These are phyloP conservation scores for Pythium brachiatum DNA, from an alignment of 352 stramenopile genomes.

Conservation along the genomic window DNA sequence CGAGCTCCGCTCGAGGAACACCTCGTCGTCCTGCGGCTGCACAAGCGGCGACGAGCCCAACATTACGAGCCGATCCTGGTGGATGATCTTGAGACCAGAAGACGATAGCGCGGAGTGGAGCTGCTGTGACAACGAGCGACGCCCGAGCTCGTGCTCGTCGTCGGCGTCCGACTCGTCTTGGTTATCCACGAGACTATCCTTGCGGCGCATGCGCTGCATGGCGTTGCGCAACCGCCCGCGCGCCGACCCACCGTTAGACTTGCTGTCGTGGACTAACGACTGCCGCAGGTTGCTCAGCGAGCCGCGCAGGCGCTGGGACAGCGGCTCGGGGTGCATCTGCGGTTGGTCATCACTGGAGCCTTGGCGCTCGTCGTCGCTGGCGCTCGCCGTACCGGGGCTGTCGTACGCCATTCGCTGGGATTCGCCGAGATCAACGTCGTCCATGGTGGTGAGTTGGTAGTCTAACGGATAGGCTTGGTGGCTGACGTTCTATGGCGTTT, in stretches of 20 bases:
- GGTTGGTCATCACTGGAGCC: background rate
- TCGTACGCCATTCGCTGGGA: background rate
- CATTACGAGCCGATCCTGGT: conserved; percentile 18
- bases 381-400: conserved; percentile 6
- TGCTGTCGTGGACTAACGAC: conserved; percentile 22
- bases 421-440: conserved; percentile 24
- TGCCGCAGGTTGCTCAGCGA: conserved; percentile 17
- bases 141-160: background rate
- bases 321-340: background rate
- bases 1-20: conserved; percentile 21
- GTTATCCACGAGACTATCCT: conserved; percentile 1
- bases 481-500: background rate
- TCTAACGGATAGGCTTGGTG: background rate
- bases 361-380: conserved; percentile 13
- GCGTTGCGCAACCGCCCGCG: conserved; percentile 11
- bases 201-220: conserved; percentile 20
- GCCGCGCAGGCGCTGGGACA: conserved; percentile 22
- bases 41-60: conserved; percentile 23
- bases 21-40: conserved; percentile 24
- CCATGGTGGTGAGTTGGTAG: conserved; percentile 19
- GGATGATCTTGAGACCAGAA: conserved; percentile 6
- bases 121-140: background rate
- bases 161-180: conserved; percentile 1
- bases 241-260: background rate
- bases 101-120: conserved; percentile 15